Evolutionary conservation across 805 yeast species (phyloP), one percentile per base, ranked within the genome.

Genomic region (Cephaloascus fragrans): DNA sequence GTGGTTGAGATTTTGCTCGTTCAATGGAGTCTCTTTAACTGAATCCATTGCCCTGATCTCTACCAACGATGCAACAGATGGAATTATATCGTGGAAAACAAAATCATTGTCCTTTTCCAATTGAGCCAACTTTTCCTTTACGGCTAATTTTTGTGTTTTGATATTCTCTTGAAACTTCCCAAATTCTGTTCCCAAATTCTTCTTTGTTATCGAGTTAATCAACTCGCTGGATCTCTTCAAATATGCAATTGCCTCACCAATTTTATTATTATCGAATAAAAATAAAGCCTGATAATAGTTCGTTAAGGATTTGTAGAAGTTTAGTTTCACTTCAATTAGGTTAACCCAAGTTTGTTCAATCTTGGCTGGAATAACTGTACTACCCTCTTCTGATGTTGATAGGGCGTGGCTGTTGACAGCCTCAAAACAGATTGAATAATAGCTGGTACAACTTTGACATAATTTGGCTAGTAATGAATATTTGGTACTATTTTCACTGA

Each of bases 21-120:
- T 60, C 28, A 78, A 49, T 2, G 79, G 64, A 4, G 80, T 66
- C 1, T 79, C 64, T 48, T 80, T 77, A 2, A 80, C 78, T 41
- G 87, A 82, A 35, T 78, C 83, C 61, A 83, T 65, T 1, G 80
- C 74, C 44, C 83, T 77, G 3, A 87, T 67, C 12, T 77, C 82
- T 4, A 85, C 74, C 37, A 87, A 59, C 0, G 80, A 58, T 18
- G 74, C 73, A 23, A 60, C 59, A 3, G 74, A 63, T 1, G 96
- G 96, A 12, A 89, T 63, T 1, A 67, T 50, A 17, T 83, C 90
- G 57, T 93, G 95, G 53, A 85, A 90, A 29, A 90, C 85, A 49
- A 77, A 81, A 53, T 90, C 97, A 51, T 90, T 90, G 52, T 90
- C 97, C 47, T 83, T 87, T 19, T 72, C 77, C 47, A 85, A 48